Conservation (phyloP, 140 eudicot species). For the Cichorium intybus region DNA sequence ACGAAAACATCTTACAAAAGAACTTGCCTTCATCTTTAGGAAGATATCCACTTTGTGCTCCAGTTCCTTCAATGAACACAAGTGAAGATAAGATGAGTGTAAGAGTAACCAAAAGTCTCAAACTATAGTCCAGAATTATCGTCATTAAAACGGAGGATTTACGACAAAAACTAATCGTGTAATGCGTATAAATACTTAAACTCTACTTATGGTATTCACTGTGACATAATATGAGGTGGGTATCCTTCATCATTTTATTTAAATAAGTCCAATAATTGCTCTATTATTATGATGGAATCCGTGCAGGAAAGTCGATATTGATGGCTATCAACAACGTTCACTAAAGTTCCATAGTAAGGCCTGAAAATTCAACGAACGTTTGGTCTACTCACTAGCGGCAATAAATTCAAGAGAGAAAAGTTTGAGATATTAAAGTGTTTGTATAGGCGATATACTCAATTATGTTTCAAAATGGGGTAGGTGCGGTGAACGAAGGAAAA, state of each 20-base stretch:
- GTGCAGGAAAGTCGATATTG: not conserved
- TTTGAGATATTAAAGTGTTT: no score
- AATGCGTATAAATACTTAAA: not conserved
- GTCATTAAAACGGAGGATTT: not conserved
- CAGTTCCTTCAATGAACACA: slow-evolving; percentile 4
- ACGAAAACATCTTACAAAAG: not conserved
- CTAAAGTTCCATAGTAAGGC: not conserved
- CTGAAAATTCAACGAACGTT: not conserved
- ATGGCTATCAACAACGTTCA: no score
- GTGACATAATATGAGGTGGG: not conserved
- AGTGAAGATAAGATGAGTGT: not conserved
- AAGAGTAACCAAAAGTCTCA: slow-evolving; percentile 10
- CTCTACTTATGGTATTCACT: not conserved
- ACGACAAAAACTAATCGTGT: not conserved
- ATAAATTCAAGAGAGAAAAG: not conserved
- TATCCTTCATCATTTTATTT: not conserved
- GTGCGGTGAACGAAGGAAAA: no score
- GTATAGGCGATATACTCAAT: no score
- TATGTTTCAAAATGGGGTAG: no score
- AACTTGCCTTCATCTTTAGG: slow-evolving; percentile 17
- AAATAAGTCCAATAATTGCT: not conserved
- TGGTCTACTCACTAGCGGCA: not conserved
- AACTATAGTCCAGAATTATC: not conserved
- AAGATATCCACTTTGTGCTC: slow-evolving; percentile 4
- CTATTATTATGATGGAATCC: not conserved